These are phyloP conservation scores for Apostasia ramifera DNA, from an alignment of 106 monocot species.

Conservation along the genomic window DNA sequence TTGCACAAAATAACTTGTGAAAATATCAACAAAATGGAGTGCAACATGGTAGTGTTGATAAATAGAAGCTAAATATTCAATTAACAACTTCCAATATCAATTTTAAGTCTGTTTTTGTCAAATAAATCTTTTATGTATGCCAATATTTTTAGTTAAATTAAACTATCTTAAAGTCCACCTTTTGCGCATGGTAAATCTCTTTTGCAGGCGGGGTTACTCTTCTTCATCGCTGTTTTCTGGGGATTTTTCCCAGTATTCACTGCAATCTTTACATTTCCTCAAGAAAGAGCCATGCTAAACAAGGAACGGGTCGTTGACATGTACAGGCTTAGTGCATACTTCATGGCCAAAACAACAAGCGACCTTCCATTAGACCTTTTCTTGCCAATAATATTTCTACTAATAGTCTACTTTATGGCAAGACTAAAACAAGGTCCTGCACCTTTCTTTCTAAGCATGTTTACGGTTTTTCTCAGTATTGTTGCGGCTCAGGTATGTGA, in stretches of 20 bases:
- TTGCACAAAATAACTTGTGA: no score
- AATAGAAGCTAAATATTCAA: no score
- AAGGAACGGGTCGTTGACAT: conserved; percentile 28
- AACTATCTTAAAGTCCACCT: no score
- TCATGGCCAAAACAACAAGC: conserved; percentile 21
- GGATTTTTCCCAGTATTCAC: conserved; percentile 32
- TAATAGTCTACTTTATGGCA: conserved; percentile 36
- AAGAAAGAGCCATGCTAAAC: conserved; percentile 24
- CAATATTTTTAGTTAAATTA: no score
- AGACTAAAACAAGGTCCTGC: conserved; percentile 9
- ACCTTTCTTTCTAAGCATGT: conserved; percentile 15
- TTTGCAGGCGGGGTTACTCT: conserved; percentile 18
- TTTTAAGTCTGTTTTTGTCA: no score
- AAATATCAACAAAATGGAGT: no score
- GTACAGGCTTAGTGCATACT: conserved; percentile 27
- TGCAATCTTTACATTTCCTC: conserved; percentile 35
- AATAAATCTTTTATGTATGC: no score
- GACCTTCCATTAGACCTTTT: conserved; percentile 33
- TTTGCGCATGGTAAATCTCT: background rate
- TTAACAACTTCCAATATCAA: no score
- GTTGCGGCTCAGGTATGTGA: conserved; percentile 20
- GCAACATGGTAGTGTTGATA: no score
- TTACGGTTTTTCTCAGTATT: conserved; percentile 20
- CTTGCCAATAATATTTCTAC: conserved; percentile 17
- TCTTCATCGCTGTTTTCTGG: conserved; percentile 36